Base-by-base conservation (phyloP, 83 land plant species). In the Diphasiastrum complanatum region DNA sequence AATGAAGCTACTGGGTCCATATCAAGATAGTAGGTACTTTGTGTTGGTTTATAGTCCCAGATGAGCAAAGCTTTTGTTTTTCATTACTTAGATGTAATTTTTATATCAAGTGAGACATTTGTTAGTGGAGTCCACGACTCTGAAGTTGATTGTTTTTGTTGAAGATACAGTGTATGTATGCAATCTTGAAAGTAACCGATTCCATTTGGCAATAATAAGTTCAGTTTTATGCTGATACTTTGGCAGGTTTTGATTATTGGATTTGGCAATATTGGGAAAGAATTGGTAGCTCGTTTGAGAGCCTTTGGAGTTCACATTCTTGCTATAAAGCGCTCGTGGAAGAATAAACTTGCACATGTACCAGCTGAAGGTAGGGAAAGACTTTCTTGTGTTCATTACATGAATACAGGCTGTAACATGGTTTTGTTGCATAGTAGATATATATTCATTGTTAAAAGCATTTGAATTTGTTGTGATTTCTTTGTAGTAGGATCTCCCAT, bases 301-400 rank as follows among this genome's bases (percentile, higher is more conserved):
- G 78, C 85, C 33, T 92, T 92, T 69, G 97, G 97, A 47, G 98
- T 92, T 16, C 75, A 62, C 71, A 71, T 88, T 65, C 80, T 88
- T 58, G 98, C 96, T 25, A 80, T 81, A n/a, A 85, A 79, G 71
- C 58, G 91, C 24, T 74, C 80, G 5, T 88, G 96, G 91, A 40
- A 5, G 33, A 3, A 54, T 66, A 45, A 33, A 66, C 48, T 37
- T 43, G 1, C 37, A 33, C 50, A 48, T 47, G 18, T 20, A 4
- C 24, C 58, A 60, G 38, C 30, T 43, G 2, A 56, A 68, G 68
- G 79, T 78, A 75, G 66, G 38, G 59, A 47, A 1, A 4, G 62
- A n/a, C n/a, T n/a, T n/a, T n/a, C n/a, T n/a, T n/a, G n/a, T n/a
- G n/a, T n/a, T n/a, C n/a, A n/a, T n/a, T n/a, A n/a, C n/a, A n/a